A percentile compares a stretch with the other conserved stretches of the same genome.
Evolutionary conservation across 768 basidiomycete genomes (phyloP).

Genomic region (Leucosporidium yakuticum): DNA sequence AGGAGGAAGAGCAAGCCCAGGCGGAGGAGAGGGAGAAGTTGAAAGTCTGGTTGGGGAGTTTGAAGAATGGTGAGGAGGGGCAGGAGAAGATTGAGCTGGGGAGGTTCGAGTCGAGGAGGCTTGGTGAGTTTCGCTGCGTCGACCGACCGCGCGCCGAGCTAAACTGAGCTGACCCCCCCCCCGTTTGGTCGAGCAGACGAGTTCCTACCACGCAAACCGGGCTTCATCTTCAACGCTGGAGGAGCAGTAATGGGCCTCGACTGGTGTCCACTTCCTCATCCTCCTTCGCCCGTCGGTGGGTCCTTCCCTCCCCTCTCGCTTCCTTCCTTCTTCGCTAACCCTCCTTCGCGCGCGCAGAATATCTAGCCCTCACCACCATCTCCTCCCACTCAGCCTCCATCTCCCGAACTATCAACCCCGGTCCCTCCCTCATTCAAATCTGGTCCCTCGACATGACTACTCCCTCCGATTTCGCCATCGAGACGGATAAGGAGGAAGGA

Average conservation of each 20-base stretch:
- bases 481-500: constrained; percentile 14
- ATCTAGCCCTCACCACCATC: constrained; percentile 64
- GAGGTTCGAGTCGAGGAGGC: constrained; percentile 7
- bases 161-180: not conserved
- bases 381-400: constrained; percentile 46
- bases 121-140: not conserved
- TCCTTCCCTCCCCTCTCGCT: not conserved
- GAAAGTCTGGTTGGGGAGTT: constrained; percentile 1
- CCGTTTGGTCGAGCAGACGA: constrained; percentile 50
- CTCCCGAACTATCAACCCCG: constrained; percentile 56
- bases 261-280: constrained; percentile 77
- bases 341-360: constrained; percentile 53
- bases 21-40: not conserved
- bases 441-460: constrained; percentile 51
- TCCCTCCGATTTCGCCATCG: constrained; percentile 2
- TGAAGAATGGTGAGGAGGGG: not conserved
- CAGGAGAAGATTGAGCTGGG: not conserved
- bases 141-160: not conserved
- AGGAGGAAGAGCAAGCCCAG: not conserved
- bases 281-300: constrained; percentile 48
- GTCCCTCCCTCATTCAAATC: constrained; percentile 70
- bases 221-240: constrained; percentile 76
- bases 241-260: constrained; percentile 85
- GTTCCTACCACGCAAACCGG: constrained; percentile 55
- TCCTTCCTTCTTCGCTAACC: not conserved